phyloP scores from a whole-genome alignment of 352 stramenopile species.

The Phytopythium chamaehyphon region DNA sequence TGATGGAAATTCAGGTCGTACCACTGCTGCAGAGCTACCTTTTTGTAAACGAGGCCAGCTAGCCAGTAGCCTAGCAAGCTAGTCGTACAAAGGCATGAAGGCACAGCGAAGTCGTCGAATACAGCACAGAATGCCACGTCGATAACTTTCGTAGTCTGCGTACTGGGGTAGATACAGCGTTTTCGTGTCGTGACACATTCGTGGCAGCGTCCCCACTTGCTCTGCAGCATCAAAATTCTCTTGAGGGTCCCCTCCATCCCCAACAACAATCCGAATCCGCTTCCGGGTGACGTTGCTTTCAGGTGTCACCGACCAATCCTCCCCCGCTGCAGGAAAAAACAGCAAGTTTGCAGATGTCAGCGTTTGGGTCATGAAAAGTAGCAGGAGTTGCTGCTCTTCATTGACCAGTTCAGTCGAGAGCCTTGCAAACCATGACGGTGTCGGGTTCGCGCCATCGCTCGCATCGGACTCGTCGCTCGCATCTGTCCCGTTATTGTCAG shows the following conservation, averaged over 20 bases:
- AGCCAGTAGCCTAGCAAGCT: not conserved
- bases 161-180: slow-evolving; percentile 52
- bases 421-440: slow-evolving; percentile 32
- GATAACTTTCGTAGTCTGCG: slow-evolving; percentile 49
- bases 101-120: slow-evolving; percentile 36
- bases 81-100: slow-evolving; percentile 28
- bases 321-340: slow-evolving; percentile 29
- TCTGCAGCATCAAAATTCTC: slow-evolving; percentile 11
- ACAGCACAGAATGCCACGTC: slow-evolving; percentile 29
- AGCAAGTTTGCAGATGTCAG: slow-evolving; percentile 35
- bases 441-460: slow-evolving; percentile 10
- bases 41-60: slow-evolving; percentile 23
- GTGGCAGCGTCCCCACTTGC: slow-evolving; percentile 28
- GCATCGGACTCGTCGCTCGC: slow-evolving; percentile 5
- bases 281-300: not conserved
- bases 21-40: slow-evolving; percentile 72
- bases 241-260: slow-evolving; percentile 4
- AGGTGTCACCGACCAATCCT: not conserved
- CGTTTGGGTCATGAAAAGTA: slow-evolving; percentile 50
- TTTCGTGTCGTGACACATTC: slow-evolving; percentile 27
- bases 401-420: slow-evolving; percentile 48
- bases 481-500: slow-evolving; percentile 8
- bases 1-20: slow-evolving; percentile 65
- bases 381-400: slow-evolving; percentile 54
- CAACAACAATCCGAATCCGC: slow-evolving; percentile 3